Conservation (phyloP, 257 asterid genomes). For the Thymus quinquecostatus region DNA sequence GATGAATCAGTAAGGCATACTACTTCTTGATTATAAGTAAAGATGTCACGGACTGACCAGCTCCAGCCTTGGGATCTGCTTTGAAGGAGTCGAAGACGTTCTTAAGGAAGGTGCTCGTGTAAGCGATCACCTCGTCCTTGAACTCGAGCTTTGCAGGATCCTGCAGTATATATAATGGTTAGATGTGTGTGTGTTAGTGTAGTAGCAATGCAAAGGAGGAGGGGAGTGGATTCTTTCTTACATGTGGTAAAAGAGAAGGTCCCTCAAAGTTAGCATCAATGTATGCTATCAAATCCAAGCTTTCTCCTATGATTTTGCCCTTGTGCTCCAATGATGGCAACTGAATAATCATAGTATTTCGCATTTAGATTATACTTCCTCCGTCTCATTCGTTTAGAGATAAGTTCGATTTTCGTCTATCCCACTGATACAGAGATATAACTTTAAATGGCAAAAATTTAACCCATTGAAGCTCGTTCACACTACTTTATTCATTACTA, state of each 20-base stretch:
- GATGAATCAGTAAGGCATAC: neutral
- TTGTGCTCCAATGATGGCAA: slow-evolving; percentile 68
- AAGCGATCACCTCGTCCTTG: slow-evolving; percentile 58
- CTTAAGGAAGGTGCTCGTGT: slow-evolving; percentile 46
- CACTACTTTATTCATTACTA: no score
- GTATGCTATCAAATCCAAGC: slow-evolving; percentile 54
- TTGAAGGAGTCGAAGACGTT: slow-evolving; percentile 40
- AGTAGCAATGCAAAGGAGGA: neutral
- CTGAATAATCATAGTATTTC: slow-evolving; percentile 30
- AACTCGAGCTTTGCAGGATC: slow-evolving; percentile 53
- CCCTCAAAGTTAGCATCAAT: slow-evolving; percentile 56
- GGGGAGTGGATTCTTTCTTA: neutral
- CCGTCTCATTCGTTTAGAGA: no score
- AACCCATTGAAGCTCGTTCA: no score
- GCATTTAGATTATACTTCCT: neutral
- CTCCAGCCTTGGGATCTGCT: slow-evolving; percentile 49
- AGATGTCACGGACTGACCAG: slow-evolving; percentile 31
- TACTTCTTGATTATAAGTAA: no score
- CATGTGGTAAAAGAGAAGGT: slow-evolving; percentile 50
- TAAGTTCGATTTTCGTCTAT: no score
- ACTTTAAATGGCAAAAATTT: no score
- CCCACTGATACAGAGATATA: no score
- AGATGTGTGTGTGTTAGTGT: neutral
- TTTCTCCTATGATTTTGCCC: slow-evolving; percentile 57
- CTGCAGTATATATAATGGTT: slow-evolving; percentile 31